Evolutionary conservation across 345 rosid species (phyloP), one percentile per base, ranked within the genome.

Genomic region (Boechera divaricarpa): DNA sequence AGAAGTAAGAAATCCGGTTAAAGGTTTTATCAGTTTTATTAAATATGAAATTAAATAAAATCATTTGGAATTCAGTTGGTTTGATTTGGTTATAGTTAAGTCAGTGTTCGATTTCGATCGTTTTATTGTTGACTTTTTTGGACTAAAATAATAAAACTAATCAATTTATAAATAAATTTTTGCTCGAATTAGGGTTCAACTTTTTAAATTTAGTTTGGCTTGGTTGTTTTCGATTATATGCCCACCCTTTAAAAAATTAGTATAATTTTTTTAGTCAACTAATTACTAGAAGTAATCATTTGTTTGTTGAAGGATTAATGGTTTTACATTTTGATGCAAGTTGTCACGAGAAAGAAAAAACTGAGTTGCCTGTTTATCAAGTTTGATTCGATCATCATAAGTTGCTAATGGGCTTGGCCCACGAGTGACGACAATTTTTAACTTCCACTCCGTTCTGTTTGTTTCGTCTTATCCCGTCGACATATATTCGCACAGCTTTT

Each of bases 401-500:
- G 56, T 32, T 44, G 15, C 5, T 18, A 67, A 49, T 67, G 70
- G 70, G 58, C 70, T 67, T 49, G 70, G 58, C 70, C 44, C 70
- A 67, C 58, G 49, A 62, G 49, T 33, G 16, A 55, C 60, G 60
- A 49, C 28, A 49, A 49, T 6, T 6, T 16, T 3, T 49, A 7
- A 16, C 4, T 16, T 8, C 54, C 54, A 49, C 54, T 49, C 54
- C 11, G 54, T 49, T 49, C 26, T 49, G 28, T 49, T 6, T 7
- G 28, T 49, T 6, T 7, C 10, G 54, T 49, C 54, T 49, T 49
- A 49, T 49, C 54, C 28, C 54, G 54, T 55, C 60, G 24, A 21
- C 24, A 21, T 21, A 21, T 21, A 5, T 28, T 18, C 54, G 54
- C 54, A 35, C 28, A 12, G 44, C 29, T 35, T n/a, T 58, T 16